Percentiles rank a stretch among this genome's conserved stretches.
Conservation (phyloP, 305 asterid genomes). For the Ilex paraguariensis region DNA sequence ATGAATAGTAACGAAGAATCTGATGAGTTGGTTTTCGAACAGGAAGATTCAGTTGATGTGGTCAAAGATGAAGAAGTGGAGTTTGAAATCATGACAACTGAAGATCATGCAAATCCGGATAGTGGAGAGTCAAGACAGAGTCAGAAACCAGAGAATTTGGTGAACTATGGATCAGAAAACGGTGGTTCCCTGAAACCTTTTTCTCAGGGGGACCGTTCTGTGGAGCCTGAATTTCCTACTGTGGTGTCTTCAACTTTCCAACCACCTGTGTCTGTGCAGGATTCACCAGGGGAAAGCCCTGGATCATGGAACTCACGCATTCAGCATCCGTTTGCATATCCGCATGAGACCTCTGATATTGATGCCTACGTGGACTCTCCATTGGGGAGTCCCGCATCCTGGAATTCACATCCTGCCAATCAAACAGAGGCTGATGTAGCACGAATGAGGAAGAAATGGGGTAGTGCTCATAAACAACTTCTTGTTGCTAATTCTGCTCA, state of each 20-base stretch:
- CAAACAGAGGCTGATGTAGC: conserved; percentile 67
- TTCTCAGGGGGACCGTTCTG: conserved; percentile 50
- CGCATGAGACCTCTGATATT: conserved; percentile 67
- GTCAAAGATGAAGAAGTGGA: conserved; percentile 51
- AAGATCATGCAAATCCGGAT: conserved; percentile 27
- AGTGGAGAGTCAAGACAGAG: conserved; percentile 35
- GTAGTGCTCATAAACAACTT: conserved; percentile 54
- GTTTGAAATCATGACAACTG: conserved; percentile 31
- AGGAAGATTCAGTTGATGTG: conserved; percentile 32
- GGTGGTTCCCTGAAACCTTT: conserved; percentile 39
- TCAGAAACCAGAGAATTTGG: conserved; percentile 39
- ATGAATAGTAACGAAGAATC: conserved; percentile 34
- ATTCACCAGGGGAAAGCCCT: conserved; percentile 32
- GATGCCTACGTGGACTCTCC: conserved; percentile 76
- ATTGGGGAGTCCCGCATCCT: conserved; percentile 73
- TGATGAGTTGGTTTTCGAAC: conserved; percentile 39
- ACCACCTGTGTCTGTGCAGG: conserved; percentile 52
- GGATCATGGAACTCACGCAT: conserved; percentile 46
- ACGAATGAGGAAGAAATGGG: conserved; percentile 95
- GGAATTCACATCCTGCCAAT: conserved; percentile 72
- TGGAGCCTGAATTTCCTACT: conserved; percentile 53
- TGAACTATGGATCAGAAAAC: conserved; percentile 64
- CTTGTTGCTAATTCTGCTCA: conserved; percentile 41
- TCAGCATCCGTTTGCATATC: conserved; percentile 61
- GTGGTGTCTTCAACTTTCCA: conserved; percentile 38